These are phyloP conservation scores for Gossypium arboreum DNA, from an alignment of 345 rosid species.

Conservation along the genomic window DNA sequence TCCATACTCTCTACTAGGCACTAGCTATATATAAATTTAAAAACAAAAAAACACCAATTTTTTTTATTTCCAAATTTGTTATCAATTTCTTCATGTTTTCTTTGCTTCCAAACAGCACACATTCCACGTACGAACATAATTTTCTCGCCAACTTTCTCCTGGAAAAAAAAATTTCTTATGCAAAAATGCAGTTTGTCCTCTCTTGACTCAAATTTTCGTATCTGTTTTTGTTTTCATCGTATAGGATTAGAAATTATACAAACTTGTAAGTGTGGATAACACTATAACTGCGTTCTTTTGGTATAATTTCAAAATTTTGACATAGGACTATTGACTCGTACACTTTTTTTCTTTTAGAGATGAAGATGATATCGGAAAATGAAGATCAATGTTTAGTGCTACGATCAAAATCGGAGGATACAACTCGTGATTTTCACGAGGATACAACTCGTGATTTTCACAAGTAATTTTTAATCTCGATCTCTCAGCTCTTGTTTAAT, in stretches of 20 bases:
- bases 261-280: neutral
- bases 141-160: neutral
- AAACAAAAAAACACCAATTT: neutral
- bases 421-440: slow-evolving; percentile 11
- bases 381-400: slow-evolving; percentile 17
- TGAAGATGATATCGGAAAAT: slow-evolving; percentile 20
- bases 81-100: slow-evolving; percentile 10
- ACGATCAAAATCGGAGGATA: slow-evolving; percentile 17
- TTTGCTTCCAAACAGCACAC: slow-evolving; percentile 10
- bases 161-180: neutral
- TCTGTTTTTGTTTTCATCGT: slow-evolving; percentile 1
- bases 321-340: neutral
- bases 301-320: neutral
- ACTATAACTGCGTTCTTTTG: neutral
- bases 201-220: neutral
- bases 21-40: neutral
- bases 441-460: slow-evolving; percentile 7
- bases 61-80: neutral
- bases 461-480: slow-evolving; percentile 16
- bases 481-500: neutral
- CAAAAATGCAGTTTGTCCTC: neutral
- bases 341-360: neutral
- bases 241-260: neutral
- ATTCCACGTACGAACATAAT: neutral
- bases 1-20: neutral